Evolutionary conservation across 1,284 basidiomycete genomes (phyloP), one percentile per base, ranked within the genome.

Genomic region (Coniferiporia weirii): DNA sequence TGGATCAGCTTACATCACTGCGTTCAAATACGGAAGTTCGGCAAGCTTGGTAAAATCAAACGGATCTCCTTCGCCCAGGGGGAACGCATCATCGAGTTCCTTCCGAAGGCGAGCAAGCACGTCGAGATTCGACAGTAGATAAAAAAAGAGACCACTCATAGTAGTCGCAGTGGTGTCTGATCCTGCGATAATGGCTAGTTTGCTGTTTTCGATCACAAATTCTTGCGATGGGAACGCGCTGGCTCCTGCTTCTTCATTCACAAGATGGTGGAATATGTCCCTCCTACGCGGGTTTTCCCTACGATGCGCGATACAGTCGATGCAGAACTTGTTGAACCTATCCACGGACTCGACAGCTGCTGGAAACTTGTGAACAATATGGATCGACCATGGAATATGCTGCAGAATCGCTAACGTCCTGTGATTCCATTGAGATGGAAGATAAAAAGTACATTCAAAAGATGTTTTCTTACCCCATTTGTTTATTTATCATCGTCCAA

Each of bases 221-320:
- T 53, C 62, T 4, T 27, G 50, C 62, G 64, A 50, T 46, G 67
- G 54, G 19, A 67, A 65, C 13, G 62, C 52, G 8, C 46, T 57
- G 4, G 67, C 66, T 38, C 66, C 47, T 13, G 64, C 65, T 17
- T 67, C 71, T 55, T 69, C 69, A 49, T 51, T 52, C 57, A 76
- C 75, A 62, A 77, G 54, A 47, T 77, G 67, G 53, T 73, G 69
- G 61, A 76, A 76, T 9, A 76, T 63, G 61, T 76, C 76, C 54
- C 70, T 72, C 38, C 44, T 63, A 9, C 64, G 54, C 8, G 69
- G 65, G 19, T 71, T 72, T 20, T 52, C 32, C 35, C 19, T 35
- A 12, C 60, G 54, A 27, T 45, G 20, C 4, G 12, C 17, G 6
- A 56, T 46, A 48, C 48, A 55, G 34, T 51, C 48, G 13, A 45